phyloP scores from a whole-genome alignment of 148 eudicot genomes.

The Camellia sinensis region DNA sequence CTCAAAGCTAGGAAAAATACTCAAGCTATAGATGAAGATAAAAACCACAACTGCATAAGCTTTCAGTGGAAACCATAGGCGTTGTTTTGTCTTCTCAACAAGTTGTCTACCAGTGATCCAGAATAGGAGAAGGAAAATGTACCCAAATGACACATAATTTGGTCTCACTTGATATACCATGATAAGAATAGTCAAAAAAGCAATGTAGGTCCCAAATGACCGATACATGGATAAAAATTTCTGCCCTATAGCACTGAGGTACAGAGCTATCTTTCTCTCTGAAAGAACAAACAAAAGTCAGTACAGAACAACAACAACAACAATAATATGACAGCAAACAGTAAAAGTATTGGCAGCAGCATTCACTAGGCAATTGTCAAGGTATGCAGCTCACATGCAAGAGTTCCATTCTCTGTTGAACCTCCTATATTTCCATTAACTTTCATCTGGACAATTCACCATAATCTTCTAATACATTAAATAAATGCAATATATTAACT shows the following conservation, averaged over 20 bases:
- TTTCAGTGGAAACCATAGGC: slow-evolving; percentile 89
- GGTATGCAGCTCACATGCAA: neutral
- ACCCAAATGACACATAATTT: slow-evolving; percentile 84
- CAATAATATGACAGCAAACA: neutral
- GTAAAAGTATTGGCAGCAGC: neutral
- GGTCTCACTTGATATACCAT: slow-evolving; percentile 76
- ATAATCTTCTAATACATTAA: neutral
- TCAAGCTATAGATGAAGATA: slow-evolving; percentile 67
- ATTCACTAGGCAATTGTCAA: neutral
- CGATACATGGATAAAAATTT: slow-evolving; percentile 64
- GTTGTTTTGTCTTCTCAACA: slow-evolving; percentile 71
- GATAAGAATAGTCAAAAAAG: slow-evolving; percentile 75
- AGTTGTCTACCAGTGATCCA: slow-evolving; percentile 97
- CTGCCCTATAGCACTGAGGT: slow-evolving; percentile 75
- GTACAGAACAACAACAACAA: slow-evolving; percentile 5
- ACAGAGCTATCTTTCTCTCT: slow-evolving; percentile 85
- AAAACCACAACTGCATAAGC: slow-evolving; percentile 70
- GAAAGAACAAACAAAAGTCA: slow-evolving; percentile 29
- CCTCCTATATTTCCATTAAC: neutral
- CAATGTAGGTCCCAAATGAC: slow-evolving; percentile 89
- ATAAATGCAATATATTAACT: neutral
- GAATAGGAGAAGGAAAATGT: slow-evolving; percentile 75
- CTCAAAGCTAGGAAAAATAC: slow-evolving; percentile 69
- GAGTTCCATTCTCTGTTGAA: neutral
- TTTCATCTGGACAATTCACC: neutral